Evolutionary conservation across 257 asterid genomes (phyloP).

Genomic region (Osmanthus fragrans): DNA sequence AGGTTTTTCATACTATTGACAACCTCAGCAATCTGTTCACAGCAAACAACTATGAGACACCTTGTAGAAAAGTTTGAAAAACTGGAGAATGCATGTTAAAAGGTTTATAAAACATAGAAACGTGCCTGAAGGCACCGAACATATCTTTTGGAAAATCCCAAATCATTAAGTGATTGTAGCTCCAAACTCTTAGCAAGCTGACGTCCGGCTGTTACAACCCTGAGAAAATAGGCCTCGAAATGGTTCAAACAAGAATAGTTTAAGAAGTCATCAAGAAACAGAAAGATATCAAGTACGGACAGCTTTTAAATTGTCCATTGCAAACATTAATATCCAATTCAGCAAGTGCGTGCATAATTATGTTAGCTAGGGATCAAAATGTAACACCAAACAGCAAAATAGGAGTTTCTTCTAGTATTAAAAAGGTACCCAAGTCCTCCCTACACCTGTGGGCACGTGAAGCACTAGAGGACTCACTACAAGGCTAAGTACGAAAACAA

Average conservation of each 20-base stretch:
- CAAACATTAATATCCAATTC: background rate
- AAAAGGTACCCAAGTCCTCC: slow-evolving; percentile 2
- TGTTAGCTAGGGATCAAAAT: background rate
- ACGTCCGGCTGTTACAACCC: slow-evolving; percentile 96
- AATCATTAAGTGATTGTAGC: slow-evolving; percentile 86
- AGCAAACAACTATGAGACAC: slow-evolving; percentile 19
- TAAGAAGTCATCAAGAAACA: background rate
- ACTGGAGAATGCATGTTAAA: background rate
- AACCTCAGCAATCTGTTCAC: slow-evolving; percentile 85
- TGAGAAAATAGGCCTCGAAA: slow-evolving; percentile 25
- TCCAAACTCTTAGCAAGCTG: slow-evolving; percentile 97
- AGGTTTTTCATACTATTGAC: slow-evolving; percentile 95
- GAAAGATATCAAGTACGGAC: background rate
- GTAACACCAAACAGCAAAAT: background rate
- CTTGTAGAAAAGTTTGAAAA: background rate
- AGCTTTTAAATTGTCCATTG: background rate
- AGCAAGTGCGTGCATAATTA: background rate
- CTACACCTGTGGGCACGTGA: background rate
- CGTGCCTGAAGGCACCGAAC: slow-evolving; percentile 96
- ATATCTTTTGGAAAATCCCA: slow-evolving; percentile 94
- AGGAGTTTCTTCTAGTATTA: background rate
- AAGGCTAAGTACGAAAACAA: slow-evolving; percentile 8
- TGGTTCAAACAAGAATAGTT: slow-evolving; percentile 8
- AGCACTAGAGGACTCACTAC: too few relatives aligned
- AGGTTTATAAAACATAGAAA: background rate